Evolutionary conservation across 768 basidiomycete species (phyloP).

Genomic region (Galerina sulciceps): DNA sequence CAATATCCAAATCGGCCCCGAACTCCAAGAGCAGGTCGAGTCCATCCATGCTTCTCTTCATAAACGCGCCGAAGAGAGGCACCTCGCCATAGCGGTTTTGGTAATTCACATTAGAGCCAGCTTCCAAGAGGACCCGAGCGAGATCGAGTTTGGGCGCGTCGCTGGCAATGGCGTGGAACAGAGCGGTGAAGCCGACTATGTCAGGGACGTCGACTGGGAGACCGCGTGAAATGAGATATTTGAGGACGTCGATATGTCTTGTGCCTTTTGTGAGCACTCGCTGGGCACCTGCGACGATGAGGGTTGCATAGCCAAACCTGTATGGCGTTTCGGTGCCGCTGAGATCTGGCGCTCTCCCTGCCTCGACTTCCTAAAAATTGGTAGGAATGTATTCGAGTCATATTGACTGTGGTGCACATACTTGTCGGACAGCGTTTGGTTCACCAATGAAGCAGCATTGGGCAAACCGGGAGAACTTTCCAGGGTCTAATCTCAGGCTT

Average conservation of each 20-base stretch:
- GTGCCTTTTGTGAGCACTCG: constrained; percentile 22
- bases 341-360: constrained; percentile 40
- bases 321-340: constrained; percentile 45
- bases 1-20: constrained; percentile 47
- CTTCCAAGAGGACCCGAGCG: constrained; percentile 41
- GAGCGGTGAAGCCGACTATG: constrained; percentile 52
- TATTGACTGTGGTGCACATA: constrained; percentile 3
- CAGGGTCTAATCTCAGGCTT: constrained; percentile 26
- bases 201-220: constrained; percentile 45
- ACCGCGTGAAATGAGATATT: constrained; percentile 45
- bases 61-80: constrained; percentile 38
- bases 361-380: constrained; percentile 26
- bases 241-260: constrained; percentile 35
- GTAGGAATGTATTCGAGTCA: background rate
- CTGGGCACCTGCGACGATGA: constrained; percentile 45
- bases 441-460: constrained; percentile 29
- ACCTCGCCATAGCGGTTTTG: constrained; percentile 54
- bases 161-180: constrained; percentile 47
- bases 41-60: constrained; percentile 28
- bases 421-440: constrained; percentile 24
- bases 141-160: constrained; percentile 31
- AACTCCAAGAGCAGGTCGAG: constrained; percentile 54
- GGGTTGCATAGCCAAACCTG: constrained; percentile 44
- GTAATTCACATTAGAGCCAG: constrained; percentile 52
- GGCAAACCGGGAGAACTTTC: constrained; percentile 31